Evolutionary conservation across 176 grass and related monocot species (phyloP), one percentile per base, ranked within the genome.

Genomic region (Ensete glaucum): DNA sequence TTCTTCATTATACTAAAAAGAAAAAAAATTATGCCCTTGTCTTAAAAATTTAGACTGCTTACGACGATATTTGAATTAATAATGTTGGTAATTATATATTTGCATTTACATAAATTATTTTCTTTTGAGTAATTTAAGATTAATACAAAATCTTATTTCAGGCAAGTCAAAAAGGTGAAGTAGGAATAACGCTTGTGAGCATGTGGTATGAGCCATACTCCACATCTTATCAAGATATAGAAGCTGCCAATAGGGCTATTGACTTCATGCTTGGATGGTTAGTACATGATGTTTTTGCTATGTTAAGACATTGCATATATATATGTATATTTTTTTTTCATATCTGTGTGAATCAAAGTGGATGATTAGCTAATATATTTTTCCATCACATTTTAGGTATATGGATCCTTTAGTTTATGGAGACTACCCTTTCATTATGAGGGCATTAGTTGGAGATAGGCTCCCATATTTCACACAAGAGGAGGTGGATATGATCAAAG

Each of bases 261-360:
- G 86, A 88, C 53, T 85, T 85, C 71, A 66, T 74, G 22, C 70
- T 62, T 52, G 82, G 79, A 21, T 85, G 86, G 82, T 76, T 57
- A 10, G 29, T 62, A 6, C 34, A 6, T 5, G 5, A 34, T 34
- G 3, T 34, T 3, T 34, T 34, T 3, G n/a, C n/a, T n/a, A n/a
- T n/a, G 0, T 34, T 34, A 34, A 3, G 29, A 4, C 29, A 5
- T 4, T 4, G 3, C 29, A 34, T 34, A 5, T 34, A 34, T 3
- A 4, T 62, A 0, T 62, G 8, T 8, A n/a, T 23, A 23, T 25
- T 25, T 25, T 25, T 9, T 34, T 17, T 22, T 59, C 1, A 21
- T 60, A 0, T n/a, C 8, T 26, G 2, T 1, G 26, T 27, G 9
- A 23, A 13, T 13, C 3, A 1, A 43, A 43, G 34, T 6, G 34